Evolutionary conservation across 2,329 filamentous ascomycete genomes (phyloP).

Genomic region (Fusarium proliferatum): DNA sequence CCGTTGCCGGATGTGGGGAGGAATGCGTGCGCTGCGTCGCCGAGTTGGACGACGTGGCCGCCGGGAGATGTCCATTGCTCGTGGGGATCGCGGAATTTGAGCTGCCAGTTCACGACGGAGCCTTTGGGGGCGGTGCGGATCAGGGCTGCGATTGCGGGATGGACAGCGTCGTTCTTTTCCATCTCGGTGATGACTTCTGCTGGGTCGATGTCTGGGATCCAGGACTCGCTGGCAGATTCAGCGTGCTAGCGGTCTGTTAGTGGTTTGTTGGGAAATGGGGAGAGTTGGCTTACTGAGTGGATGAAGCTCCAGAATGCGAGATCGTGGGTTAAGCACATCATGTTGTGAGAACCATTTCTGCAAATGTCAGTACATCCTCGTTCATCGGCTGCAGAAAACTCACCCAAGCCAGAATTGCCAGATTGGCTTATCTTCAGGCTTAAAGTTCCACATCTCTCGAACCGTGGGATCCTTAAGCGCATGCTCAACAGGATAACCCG

Average conservation of each 20-base stretch:
- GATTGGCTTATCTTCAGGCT: conserved; percentile 10
- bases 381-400: fast-evolving
- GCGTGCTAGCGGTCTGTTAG: neutral
- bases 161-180: conserved; percentile 31
- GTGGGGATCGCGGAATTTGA: conserved; percentile 32
- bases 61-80: conserved; percentile 33
- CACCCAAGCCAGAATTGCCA: conserved; percentile 36
- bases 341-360: conserved; percentile 29
- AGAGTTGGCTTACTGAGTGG: neutral
- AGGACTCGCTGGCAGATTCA: conserved; percentile 26
- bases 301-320: conserved; percentile 35
- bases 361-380: neutral
- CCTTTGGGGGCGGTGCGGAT: conserved; percentile 30
- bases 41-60: conserved; percentile 26
- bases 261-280: fast-evolving
- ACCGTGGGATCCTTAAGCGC: conserved; percentile 24
- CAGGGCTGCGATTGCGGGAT: conserved; percentile 22
- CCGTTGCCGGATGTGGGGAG: conserved; percentile 28
- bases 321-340: conserved; percentile 19
- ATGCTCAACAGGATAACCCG: conserved; percentile 23
- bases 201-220: conserved; percentile 25
- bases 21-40: conserved; percentile 29
- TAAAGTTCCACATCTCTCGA: conserved; percentile 30
- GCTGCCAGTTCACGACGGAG: conserved; percentile 32
- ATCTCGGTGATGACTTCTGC: conserved; percentile 23